A percentile compares a stretch with the other conserved stretches of the same genome.
These are phyloP conservation scores for Halenospora varia DNA, from an alignment of 495 filamentous ascomycete species.

Conservation along the genomic window DNA sequence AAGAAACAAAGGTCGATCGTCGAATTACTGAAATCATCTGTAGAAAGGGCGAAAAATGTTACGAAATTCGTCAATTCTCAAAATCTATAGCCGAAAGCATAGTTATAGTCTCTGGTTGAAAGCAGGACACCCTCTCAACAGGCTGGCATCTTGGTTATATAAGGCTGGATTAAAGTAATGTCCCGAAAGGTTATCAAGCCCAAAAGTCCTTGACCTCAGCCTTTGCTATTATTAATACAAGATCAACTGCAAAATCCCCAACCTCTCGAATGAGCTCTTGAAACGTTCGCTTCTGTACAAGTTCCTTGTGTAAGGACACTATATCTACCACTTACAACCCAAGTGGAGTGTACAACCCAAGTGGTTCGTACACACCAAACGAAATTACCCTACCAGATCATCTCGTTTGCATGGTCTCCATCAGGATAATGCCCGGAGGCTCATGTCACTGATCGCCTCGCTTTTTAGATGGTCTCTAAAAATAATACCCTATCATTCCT, in stretches of 20 bases:
- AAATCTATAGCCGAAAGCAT: background rate
- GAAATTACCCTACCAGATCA: background rate
- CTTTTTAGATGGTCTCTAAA: background rate
- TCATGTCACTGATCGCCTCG: background rate
- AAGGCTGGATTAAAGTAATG: constrained; percentile 1
- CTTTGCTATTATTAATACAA: constrained; percentile 6
- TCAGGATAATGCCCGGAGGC: background rate
- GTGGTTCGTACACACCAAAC: background rate
- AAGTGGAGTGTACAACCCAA: background rate
- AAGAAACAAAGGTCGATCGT: background rate
- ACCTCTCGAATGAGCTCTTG: constrained; percentile 16
- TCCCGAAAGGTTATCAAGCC: constrained; percentile 1
- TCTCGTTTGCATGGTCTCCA: background rate
- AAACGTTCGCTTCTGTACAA: constrained; percentile 8
- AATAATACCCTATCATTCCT: background rate
- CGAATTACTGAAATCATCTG: background rate
- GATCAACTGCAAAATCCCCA: constrained; percentile 18
- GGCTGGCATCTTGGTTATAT: constrained; percentile 1
- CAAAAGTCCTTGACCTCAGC: constrained; percentile 1
- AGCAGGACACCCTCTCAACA: background rate
- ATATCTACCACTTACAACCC: constrained; percentile 1
- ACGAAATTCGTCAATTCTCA: background rate
- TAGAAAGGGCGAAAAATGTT: background rate
- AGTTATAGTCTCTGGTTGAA: background rate
- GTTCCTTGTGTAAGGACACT: constrained; percentile 12